These are phyloP conservation scores for Penicillium sp. DNA, from an alignment of 2,329 filamentous ascomycete species.

Conservation along the genomic window DNA sequence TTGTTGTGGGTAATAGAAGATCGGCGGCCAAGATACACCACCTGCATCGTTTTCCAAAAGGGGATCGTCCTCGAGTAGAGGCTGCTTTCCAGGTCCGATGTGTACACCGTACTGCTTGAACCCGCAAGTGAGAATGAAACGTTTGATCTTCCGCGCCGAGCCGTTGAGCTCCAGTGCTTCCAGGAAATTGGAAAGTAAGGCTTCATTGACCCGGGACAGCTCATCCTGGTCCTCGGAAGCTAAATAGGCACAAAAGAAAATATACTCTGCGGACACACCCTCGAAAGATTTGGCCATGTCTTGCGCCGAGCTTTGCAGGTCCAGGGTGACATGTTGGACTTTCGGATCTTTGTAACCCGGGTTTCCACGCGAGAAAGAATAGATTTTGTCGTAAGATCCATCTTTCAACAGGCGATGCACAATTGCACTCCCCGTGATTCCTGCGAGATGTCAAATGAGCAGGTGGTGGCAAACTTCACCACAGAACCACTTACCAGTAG, in stretches of 20 bases:
- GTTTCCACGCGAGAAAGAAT: constrained; percentile 44
- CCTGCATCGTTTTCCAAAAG: constrained; percentile 36
- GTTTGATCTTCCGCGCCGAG: constrained; percentile 45
- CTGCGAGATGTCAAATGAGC: constrained; percentile 15
- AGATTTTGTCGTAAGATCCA: constrained; percentile 38
- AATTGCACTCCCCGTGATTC: constrained; percentile 45
- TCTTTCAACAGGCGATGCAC: constrained; percentile 40
- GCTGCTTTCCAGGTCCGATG: constrained; percentile 49
- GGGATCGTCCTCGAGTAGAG: constrained; percentile 51
- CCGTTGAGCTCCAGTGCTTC: constrained; percentile 47
- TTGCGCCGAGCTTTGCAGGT: constrained; percentile 36
- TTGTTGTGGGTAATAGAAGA: constrained; percentile 57
- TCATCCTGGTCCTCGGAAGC: constrained; percentile 39
- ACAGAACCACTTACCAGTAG: constrained; percentile 24
- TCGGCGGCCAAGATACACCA: constrained; percentile 41
- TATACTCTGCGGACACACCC: constrained; percentile 40
- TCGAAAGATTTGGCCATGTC: constrained; percentile 42
- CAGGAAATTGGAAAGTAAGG: constrained; percentile 53
- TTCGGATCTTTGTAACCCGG: constrained; percentile 38
- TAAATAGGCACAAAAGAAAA: constrained; percentile 50
- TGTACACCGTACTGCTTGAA: constrained; percentile 58
- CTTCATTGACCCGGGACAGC: constrained; percentile 39
- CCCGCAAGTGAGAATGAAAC: constrained; percentile 53
- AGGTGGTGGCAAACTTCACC: background rate
- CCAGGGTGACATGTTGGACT: constrained; percentile 41